phyloP scores from a whole-genome alignment of 2,329 filamentous ascomycete species.

The Monilinia fructigena region DNA sequence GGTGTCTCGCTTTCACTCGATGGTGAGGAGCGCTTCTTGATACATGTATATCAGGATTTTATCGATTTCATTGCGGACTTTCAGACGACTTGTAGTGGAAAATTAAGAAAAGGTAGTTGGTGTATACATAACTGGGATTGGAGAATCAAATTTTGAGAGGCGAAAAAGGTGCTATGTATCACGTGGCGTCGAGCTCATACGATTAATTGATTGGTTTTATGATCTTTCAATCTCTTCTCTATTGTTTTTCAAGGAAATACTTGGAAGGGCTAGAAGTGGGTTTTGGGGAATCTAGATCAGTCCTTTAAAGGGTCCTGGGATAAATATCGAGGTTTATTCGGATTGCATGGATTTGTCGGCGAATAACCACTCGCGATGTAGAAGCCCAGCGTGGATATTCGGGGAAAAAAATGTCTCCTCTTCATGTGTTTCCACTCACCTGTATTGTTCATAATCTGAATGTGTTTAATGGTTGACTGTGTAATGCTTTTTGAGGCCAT shows the following conservation, averaged over 20 bases:
- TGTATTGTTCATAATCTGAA: slow-evolving; percentile 50
- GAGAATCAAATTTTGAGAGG: slow-evolving; percentile 42
- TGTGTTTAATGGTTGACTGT: slow-evolving; percentile 47
- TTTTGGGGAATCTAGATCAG: slow-evolving; percentile 45
- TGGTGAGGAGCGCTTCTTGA: slow-evolving; percentile 39
- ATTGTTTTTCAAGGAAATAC: slow-evolving; percentile 44
- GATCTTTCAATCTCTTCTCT: slow-evolving; percentile 48
- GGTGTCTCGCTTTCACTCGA: too few species aligned
- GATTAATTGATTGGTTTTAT: slow-evolving; percentile 53
- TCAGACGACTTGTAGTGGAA: slow-evolving; percentile 46
- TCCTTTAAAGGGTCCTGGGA: slow-evolving; percentile 44
- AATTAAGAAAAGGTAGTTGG: slow-evolving; percentile 47
- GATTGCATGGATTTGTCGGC: slow-evolving; percentile 48
- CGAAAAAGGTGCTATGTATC: slow-evolving; percentile 44
- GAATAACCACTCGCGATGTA: slow-evolving; percentile 45
- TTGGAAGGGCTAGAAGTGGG: slow-evolving; percentile 40
- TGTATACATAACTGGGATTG: slow-evolving; percentile 46
- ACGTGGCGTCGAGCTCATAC: slow-evolving; percentile 50
- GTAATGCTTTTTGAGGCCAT: slow-evolving; percentile 41
- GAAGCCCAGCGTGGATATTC: slow-evolving; percentile 43
- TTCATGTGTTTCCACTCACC: slow-evolving; percentile 51
- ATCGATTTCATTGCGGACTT: slow-evolving; percentile 43
- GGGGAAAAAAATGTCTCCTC: slow-evolving; percentile 45
- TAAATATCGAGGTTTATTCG: slow-evolving; percentile 44
- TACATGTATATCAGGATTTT: slow-evolving; percentile 41